A percentile compares a stretch with the other conserved stretches of the same genome.
Conservation (phyloP, 345 rosid genomes). For the Litchi chinensis region DNA sequence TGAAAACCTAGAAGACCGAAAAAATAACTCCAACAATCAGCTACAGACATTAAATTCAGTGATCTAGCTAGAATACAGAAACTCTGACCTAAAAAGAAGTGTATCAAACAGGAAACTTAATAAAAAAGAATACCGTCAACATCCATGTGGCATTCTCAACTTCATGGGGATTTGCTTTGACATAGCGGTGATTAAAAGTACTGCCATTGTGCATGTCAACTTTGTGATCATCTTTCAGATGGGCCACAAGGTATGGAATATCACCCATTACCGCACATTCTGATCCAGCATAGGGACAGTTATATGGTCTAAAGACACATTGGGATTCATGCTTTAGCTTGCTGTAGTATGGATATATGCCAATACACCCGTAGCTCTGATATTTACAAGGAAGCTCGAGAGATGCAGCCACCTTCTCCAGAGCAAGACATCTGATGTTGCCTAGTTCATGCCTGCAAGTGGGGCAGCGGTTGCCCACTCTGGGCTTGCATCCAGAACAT, state of each 20-base stretch:
- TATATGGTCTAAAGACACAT: conserved; percentile 66
- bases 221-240: conserved; percentile 78
- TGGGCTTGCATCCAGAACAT: conserved; percentile 82
- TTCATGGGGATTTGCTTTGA: conserved; percentile 80
- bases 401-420: conserved; percentile 87
- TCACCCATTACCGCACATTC: conserved; percentile 78
- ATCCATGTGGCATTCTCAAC: conserved; percentile 89
- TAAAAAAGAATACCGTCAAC: conserved; percentile 57
- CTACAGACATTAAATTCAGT: not conserved
- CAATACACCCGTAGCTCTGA: conserved; percentile 72
- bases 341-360: conserved; percentile 85
- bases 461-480: conserved; percentile 83
- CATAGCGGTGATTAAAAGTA: conserved; percentile 83
- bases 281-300: conserved; percentile 82
- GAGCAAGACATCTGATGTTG: conserved; percentile 82
- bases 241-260: conserved; percentile 72
- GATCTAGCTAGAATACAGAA: not conserved
- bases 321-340: conserved; percentile 79
- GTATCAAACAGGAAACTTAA: not conserved
- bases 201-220: conserved; percentile 90
- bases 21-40: conserved; percentile 3
- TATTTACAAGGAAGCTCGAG: conserved; percentile 84
- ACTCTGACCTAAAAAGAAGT: not conserved
- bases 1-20: conserved; percentile 49
- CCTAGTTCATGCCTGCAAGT: conserved; percentile 90